Conservation (phyloP, 1,139 yeast genomes). For the Blastobotrys indianensis region DNA sequence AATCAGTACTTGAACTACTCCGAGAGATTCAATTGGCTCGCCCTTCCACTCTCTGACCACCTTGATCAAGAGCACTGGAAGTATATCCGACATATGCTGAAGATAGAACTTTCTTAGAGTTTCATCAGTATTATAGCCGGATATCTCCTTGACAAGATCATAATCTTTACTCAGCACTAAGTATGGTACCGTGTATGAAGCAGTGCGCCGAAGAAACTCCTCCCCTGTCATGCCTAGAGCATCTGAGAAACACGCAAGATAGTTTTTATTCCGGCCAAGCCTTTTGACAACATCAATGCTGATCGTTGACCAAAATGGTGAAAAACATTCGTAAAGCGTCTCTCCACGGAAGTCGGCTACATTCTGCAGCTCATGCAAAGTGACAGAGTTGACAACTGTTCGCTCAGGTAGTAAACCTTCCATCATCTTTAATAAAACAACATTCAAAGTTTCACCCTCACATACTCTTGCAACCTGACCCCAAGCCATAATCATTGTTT, state of each 20-base stretch:
- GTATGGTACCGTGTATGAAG: conserved; percentile 70
- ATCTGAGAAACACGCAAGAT: conserved; percentile 56
- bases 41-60: neutral
- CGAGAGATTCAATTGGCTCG: conserved; percentile 21
- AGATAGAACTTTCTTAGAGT: conserved; percentile 23
- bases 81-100: conserved; percentile 37
- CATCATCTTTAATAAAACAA: conserved; percentile 52
- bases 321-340: conserved; percentile 51
- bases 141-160: conserved; percentile 57
- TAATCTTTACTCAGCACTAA: conserved; percentile 58
- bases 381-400: conserved; percentile 58
- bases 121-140: conserved; percentile 32
- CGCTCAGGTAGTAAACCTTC: conserved; percentile 55
- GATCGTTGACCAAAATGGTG: conserved; percentile 76
- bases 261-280: conserved; percentile 43
- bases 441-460: conserved; percentile 59
- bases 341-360: conserved; percentile 38
- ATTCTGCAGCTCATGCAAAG: conserved; percentile 50
- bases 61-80: conserved; percentile 40
- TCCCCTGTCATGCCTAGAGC: conserved; percentile 56
- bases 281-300: conserved; percentile 58
- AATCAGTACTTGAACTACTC: conserved; percentile 41
- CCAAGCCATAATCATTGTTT: conserved; percentile 56
- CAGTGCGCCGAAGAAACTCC: conserved; percentile 63
- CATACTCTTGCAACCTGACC: conserved; percentile 54